Evolutionary conservation across 176 grass and related monocot genomes (phyloP), one percentile per base, ranked within the genome.

Genomic region (Musa beccarii): DNA sequence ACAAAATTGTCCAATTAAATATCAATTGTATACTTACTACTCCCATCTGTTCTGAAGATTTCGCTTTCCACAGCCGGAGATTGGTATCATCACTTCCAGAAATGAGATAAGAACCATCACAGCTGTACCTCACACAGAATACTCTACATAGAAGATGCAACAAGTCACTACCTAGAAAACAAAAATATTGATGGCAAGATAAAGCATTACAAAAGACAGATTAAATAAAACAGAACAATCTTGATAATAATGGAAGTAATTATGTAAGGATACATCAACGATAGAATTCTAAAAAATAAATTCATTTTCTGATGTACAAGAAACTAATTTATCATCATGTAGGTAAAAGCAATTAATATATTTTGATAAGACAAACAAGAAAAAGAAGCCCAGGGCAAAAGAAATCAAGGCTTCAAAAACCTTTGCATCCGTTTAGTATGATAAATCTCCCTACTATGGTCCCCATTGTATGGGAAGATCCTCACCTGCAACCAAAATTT

Each of bases 371-470:
- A 15, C 53, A 43, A 55, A 56, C 15, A 9, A 23, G 22, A 66
- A 43, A 54, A 73, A 75, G 53, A 55, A 81, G 56, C 22, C 49
- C 24, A 12, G 15, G 17, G 49, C 5, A 49, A 67, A 49, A 21
- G 2, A 75, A 49, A 59, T 69, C 22, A 51, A 76, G 69, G 76
- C 2, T 24, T 63, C 28, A 72, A 63, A 65, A 78, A 98, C 95
- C 95, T 98, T 86, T 98, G 90, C 95, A 98, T 98, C 78, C 95
- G 87, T 86, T 98, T 98, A 49, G 95, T 94, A 89, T 98, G 95
- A 81, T 98, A 98, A 83, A 98, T 91, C 86, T 94, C 95, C 72
- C 90, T 90, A 85, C 95, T 98, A 81, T 91, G 84, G 81, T 87
- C 88, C 66, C 95, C 95, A 77, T 84, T 85, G 78, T 93, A 87